Base-by-base conservation (phyloP, 208 protist species). In the Crithidia thermophila region DNA sequence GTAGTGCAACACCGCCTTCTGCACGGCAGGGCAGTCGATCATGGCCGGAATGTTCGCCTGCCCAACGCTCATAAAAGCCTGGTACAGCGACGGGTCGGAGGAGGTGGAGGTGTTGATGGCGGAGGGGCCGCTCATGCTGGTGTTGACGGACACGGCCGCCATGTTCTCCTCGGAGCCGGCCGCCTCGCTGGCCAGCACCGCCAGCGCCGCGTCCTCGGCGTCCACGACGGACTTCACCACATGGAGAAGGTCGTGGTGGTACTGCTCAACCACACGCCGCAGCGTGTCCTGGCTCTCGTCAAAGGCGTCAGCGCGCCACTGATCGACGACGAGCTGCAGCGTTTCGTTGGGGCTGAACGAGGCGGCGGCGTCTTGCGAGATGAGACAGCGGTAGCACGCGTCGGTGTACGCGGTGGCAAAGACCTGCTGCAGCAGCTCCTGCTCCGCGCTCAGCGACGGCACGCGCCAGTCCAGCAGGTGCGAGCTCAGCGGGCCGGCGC, bases 381-480 rank as follows among this genome's bases (percentile, higher is more conserved):
- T 62, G 23, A 79, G 58, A 14, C 56, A 72, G 34, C 67, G 64
- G 55, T 81, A 76, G 57, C 70, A 85, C 4, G 79, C 75, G 27
- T 80, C 71, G 10, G 67, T 52, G 70, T 85, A 85, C 21, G 75
- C 69, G 11, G 67, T 55, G 18, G 71, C 55, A 52, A 85, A 85
- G 33, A 67, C 59, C 21, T 75, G 57, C 25, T 74, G 61, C 34
- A 81, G 67, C 57, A 71, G 60, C 34, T 72, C 59, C 51, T 78
- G 74, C 51, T 76, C 67, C 36, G 64, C 50, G 14, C 75, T 71
- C 51, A 81, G 45, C 36, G 43, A 66, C 33, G 72, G 74, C 50
- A 67, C 55, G 20, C 71, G 72, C 43, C 63, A 27, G 40, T 81
- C 71, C 59, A 78, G 71, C 21, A 79, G 49, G 16, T 79, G 60